These are phyloP conservation scores for Vigna nakashimae DNA, from an alignment of 306 rosid genomes.

Conservation along the genomic window DNA sequence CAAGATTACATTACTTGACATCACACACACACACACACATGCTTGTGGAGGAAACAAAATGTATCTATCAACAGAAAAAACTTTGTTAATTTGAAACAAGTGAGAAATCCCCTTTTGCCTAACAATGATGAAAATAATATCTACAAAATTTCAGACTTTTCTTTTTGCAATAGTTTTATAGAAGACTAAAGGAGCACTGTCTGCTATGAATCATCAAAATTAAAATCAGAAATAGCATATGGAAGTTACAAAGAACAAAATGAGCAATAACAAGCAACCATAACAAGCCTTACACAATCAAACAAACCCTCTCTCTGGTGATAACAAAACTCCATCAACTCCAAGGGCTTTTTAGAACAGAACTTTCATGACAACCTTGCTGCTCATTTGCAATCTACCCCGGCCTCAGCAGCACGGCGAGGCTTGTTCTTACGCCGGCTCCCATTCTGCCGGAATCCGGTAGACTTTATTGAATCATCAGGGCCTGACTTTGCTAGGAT, in stretches of 20 bases:
- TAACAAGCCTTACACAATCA: slow-evolving; percentile 44
- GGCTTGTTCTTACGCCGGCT: slow-evolving; percentile 92
- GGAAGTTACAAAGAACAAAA: slow-evolving; percentile 39
- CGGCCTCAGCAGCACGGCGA: slow-evolving; percentile 91
- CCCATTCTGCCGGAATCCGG: slow-evolving; percentile 81
- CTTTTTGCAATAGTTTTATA: slow-evolving; percentile 28
- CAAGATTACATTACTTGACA: slow-evolving; percentile 23
- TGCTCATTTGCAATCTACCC: slow-evolving; percentile 81
- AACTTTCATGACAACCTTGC: slow-evolving; percentile 47
- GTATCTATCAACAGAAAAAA: neutral
- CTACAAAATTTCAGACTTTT: slow-evolving; percentile 47
- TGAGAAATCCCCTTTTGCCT: slow-evolving; percentile 24
- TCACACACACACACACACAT: slow-evolving; percentile 9
- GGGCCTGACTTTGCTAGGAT: slow-evolving; percentile 51
- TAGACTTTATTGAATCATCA: slow-evolving; percentile 59
- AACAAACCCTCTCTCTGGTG: slow-evolving; percentile 30
- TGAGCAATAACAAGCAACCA: slow-evolving; percentile 40
- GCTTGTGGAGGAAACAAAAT: slow-evolving; percentile 14
- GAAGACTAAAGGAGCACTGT: slow-evolving; percentile 33
- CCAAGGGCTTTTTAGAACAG: neutral
- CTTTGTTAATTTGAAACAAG: neutral
- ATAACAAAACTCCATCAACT: slow-evolving; percentile 36
- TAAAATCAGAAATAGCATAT: slow-evolving; percentile 40
- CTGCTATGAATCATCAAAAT: slow-evolving; percentile 42
- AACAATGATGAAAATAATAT: slow-evolving; percentile 42